Evolutionary conservation across 768 basidiomycete genomes (phyloP), one percentile per base, ranked within the genome.

Genomic region (Mycena filopes): DNA sequence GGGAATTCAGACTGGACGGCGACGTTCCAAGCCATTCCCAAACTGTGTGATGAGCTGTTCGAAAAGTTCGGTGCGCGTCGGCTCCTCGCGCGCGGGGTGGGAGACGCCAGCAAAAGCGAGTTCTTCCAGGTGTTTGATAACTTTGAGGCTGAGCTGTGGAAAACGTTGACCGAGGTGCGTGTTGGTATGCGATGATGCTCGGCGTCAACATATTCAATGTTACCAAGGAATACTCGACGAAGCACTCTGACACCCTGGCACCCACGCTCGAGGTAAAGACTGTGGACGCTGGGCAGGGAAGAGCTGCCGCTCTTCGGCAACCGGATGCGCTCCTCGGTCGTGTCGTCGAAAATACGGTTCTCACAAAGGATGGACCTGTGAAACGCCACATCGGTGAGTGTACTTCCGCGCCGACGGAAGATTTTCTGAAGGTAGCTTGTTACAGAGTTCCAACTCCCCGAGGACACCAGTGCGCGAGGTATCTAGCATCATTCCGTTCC

Each of bases 1-100:
- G 84, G 84, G 12, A 81, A 86, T 71, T 75, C 74, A 26, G 84
- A 86, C 61, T 86, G 84, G 83, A 76, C 76, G 8, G 70, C 75
- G 38, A 84, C 83, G 1, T 86, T 75, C 71, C 82, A 84, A 67
- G 76, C 77, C 20, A 79, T 86, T 33, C 84, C 84, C 2, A 77
- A 31, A 33, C 68, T 82, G 7, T 71, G 80, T 47, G 83, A 84
- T 67, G 68, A 71, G 15, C 20, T 65, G 23, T 59, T 74, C 20
- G 74, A 81, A 20, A 72, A 70, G 25, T 71, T 72, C 48, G 83
- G 83, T 3, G 83, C 68, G 1, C 67, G 71, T 50, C 70, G 80
- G 8, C 68, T 86, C 21, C 41, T 79, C 6, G 67, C 70, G 5
- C 73, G 80, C 21, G 82, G 82, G 3, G 74, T 70, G 41, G 82